phyloP scores from a whole-genome alignment of 495 filamentous ascomycete species.

The Chlorociboria aeruginascens region DNA sequence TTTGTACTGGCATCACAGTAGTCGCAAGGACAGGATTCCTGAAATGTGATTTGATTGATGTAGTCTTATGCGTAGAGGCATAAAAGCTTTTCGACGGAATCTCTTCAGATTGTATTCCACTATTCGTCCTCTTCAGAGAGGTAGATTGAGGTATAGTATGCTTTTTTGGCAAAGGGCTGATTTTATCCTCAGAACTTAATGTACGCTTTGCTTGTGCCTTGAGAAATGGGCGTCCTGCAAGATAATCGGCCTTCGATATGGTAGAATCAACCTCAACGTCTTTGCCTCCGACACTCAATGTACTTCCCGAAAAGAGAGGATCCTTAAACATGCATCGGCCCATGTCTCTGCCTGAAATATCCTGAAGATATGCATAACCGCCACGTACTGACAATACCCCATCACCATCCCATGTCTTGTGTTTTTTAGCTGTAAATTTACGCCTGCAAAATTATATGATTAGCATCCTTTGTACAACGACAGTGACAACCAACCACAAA shows the following conservation, averaged over 20 bases:
- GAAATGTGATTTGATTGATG: constrained; percentile 26
- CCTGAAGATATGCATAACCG: constrained; percentile 50
- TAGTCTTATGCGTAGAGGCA: constrained; percentile 9
- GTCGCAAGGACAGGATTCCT: constrained; percentile 49
- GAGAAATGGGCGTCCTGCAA: constrained; percentile 44
- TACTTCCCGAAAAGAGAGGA: constrained; percentile 47
- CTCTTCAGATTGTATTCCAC: background rate
- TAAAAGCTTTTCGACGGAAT: constrained; percentile 18
- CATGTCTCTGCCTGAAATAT: constrained; percentile 56
- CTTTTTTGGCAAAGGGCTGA: background rate
- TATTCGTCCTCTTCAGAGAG: background rate
- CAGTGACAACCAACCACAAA: constrained; percentile 39
- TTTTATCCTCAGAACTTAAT: constrained; percentile 7
- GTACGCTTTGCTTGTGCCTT: constrained; percentile 11
- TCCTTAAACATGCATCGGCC: constrained; percentile 44
- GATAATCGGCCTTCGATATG: constrained; percentile 50
- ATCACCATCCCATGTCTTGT: constrained; percentile 86
- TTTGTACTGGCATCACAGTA: constrained; percentile 34
- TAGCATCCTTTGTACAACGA: background rate
- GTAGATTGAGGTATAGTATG: background rate
- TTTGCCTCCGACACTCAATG: constrained; percentile 55
- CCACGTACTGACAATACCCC: constrained; percentile 47
- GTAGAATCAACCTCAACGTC: constrained; percentile 62
- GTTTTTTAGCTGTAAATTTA: constrained; percentile 65
- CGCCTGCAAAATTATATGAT: constrained; percentile 35